These are phyloP conservation scores for Aspergillus niger DNA, from an alignment of 2,329 filamentous ascomycete species.

Conservation along the genomic window DNA sequence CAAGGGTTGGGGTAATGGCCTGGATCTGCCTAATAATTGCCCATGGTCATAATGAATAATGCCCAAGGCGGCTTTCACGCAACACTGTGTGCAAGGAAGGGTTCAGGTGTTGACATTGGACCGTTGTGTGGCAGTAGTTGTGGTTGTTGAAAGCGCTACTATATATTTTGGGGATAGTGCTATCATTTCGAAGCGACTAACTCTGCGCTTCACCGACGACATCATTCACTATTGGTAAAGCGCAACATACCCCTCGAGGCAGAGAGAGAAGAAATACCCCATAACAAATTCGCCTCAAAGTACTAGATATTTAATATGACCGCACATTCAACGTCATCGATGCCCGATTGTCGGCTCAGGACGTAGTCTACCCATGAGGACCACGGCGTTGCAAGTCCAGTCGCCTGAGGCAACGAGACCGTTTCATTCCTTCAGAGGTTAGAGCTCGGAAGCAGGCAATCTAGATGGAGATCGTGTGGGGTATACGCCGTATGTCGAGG, in stretches of 20 bases:
- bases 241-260: too few species aligned
- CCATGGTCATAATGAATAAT: neutral
- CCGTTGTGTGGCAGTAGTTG: too few species aligned
- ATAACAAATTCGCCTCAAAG: too few species aligned
- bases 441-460: neutral
- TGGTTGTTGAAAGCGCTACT: too few species aligned
- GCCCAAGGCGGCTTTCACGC: neutral
- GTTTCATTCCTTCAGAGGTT: neutral
- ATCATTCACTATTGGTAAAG: too few species aligned
- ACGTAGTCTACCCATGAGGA: neutral
- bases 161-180: too few species aligned
- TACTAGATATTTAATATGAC: neutral
- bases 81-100: neutral
- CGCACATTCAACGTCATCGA: neutral
- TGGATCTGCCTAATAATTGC: constrained; percentile 14
- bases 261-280: too few species aligned
- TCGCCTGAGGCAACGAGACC: constrained; percentile 2
- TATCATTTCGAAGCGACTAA: too few species aligned
- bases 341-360: neutral
- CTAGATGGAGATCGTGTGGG: constrained; percentile 8
- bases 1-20: constrained; percentile 16
- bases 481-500: neutral
- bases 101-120: neutral
- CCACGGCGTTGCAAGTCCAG: neutral
- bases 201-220: too few species aligned